These are phyloP conservation scores for Remersonia thermophila DNA, from an alignment of 2,329 filamentous ascomycete species.

Conservation along the genomic window DNA sequence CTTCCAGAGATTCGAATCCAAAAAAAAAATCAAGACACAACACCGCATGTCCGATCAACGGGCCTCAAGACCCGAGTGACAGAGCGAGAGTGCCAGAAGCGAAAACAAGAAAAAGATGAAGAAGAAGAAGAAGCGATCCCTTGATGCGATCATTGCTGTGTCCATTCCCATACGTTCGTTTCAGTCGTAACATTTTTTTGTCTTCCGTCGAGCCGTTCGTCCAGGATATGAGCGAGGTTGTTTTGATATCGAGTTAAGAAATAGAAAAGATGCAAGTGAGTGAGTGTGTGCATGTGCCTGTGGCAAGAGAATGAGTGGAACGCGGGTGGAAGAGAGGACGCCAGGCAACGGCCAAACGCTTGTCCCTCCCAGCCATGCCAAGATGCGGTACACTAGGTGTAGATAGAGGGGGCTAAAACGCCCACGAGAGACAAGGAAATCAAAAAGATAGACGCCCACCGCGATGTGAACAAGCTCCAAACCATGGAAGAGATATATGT, in stretches of 20 bases:
- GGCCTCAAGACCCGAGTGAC: neutral
- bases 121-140: neutral
- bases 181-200: neutral
- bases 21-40: neutral
- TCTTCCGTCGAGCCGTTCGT: conserved; percentile 8
- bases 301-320: too few species aligned
- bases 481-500: conserved; percentile 10
- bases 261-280: conserved; percentile 1
- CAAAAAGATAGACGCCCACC: conserved; percentile 8
- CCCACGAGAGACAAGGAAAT: conserved; percentile 4
- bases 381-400: too few species aligned
- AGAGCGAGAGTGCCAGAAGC: neutral
- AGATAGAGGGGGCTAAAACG: too few species aligned
- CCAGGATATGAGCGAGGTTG: conserved; percentile 5
- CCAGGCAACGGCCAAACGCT: conserved; percentile 2
- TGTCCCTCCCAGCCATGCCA: neutral
- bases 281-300: neutral
- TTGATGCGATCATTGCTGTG: too few species aligned
- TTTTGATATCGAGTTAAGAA: too few species aligned
- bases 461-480: conserved; percentile 15
- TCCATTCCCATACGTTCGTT: too few species aligned
- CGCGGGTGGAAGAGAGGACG: neutral
- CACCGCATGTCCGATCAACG: neutral
- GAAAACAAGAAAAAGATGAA: neutral
- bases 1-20: too few species aligned